These are phyloP conservation scores for Phytophthora tentaculata DNA, from an alignment of 352 stramenopile species.

Conservation along the genomic window DNA sequence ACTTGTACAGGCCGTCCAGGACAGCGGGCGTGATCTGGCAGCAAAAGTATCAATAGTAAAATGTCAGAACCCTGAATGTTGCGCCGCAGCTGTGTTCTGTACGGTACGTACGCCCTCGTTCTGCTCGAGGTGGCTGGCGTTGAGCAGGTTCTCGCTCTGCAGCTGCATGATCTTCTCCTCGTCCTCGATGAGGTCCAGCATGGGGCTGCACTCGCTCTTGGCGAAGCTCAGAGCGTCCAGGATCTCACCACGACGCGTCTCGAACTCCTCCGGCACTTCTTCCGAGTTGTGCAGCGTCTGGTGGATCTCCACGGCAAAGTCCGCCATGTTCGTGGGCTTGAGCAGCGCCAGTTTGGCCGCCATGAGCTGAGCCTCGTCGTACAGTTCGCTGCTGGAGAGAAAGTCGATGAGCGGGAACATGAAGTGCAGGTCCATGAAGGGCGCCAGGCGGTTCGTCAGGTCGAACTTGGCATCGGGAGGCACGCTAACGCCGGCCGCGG, in stretches of 20 bases:
- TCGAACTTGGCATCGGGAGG: slow-evolving; percentile 88
- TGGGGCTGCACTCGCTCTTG: slow-evolving; percentile 76
- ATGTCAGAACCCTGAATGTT: neutral
- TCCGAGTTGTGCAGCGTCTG: slow-evolving; percentile 89
- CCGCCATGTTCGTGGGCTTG: slow-evolving; percentile 96
- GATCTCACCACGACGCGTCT: slow-evolving; percentile 78
- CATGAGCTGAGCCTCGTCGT: slow-evolving; percentile 92
- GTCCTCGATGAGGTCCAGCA: slow-evolving; percentile 85
- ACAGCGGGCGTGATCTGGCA: slow-evolving; percentile 87
- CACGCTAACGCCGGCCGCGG: slow-evolving; percentile 47
- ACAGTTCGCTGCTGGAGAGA: slow-evolving; percentile 89
- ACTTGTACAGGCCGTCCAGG: slow-evolving; percentile 93
- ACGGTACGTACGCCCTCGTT: slow-evolving; percentile 72
- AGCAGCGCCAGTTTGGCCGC: slow-evolving; percentile 92
- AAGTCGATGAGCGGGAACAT: slow-evolving; percentile 98
- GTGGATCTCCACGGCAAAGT: slow-evolving; percentile 97
- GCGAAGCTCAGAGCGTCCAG: slow-evolving; percentile 76
- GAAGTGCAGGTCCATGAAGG: slow-evolving; percentile 97
- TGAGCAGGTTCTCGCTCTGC: slow-evolving; percentile 85
- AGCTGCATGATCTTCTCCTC: slow-evolving; percentile 89
- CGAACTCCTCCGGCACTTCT: slow-evolving; percentile 82
- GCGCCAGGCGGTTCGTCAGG: slow-evolving; percentile 93
- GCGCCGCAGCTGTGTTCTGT: neutral
- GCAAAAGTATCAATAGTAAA: neutral
- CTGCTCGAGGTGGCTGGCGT: slow-evolving; percentile 79